Evolutionary conservation across 345 rosid species (phyloP).

Genomic region (Brassica rapa): DNA sequence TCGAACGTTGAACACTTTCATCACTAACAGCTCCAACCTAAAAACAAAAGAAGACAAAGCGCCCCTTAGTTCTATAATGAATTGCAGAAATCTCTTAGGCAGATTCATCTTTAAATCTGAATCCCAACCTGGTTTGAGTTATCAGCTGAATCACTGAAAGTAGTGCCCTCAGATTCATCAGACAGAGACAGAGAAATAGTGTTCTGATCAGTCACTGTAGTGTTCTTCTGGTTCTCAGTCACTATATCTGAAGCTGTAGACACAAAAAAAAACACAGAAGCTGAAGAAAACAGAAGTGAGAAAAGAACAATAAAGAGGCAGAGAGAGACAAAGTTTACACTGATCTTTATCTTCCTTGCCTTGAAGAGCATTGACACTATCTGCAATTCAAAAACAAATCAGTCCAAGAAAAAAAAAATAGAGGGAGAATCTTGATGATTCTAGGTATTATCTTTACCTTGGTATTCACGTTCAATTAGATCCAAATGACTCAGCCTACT

Average conservation of each 20-base stretch:
- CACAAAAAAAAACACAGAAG: constrained; percentile 12
- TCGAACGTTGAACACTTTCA: constrained; percentile 16
- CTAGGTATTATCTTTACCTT: constrained; percentile 4
- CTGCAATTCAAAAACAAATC: constrained; percentile 11
- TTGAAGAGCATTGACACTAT: constrained; percentile 29
- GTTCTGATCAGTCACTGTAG: constrained; percentile 36
- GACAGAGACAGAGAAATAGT: constrained; percentile 36
- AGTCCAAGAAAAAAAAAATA: background rate
- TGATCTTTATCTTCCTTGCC: constrained; percentile 7
- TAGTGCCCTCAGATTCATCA: constrained; percentile 20
- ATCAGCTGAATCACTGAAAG: background rate
- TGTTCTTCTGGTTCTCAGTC: constrained; percentile 37
- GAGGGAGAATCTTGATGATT: background rate
- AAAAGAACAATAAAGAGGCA: constrained; percentile 1
- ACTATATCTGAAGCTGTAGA: constrained; percentile 27
- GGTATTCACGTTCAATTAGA: constrained; percentile 39
- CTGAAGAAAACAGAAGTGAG: background rate
- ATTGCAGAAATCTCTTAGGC: background rate
- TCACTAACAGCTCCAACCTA: constrained; percentile 25
- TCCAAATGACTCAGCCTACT: constrained; percentile 33
- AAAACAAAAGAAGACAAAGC: background rate
- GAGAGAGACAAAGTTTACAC: constrained; percentile 19
- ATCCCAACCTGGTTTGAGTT: constrained; percentile 11
- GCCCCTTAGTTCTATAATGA: background rate
- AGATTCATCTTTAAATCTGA: background rate